These are phyloP conservation scores for Sporothrix sp. DNA, from an alignment of 2,329 filamentous ascomycete species.

Conservation along the genomic window DNA sequence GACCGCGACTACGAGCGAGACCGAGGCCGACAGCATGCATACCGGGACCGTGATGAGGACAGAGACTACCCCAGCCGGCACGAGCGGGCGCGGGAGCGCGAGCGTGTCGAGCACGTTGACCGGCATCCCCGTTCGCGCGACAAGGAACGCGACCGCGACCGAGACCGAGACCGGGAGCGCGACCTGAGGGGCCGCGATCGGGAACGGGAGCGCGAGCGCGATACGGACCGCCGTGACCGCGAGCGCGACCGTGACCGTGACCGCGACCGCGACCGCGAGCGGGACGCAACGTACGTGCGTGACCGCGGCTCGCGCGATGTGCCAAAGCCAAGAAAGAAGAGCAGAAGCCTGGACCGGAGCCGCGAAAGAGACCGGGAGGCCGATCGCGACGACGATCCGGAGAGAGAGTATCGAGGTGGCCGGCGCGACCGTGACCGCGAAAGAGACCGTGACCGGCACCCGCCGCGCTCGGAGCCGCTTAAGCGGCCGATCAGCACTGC, in stretches of 20 bases:
- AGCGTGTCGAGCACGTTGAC: not conserved
- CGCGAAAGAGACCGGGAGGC: slow-evolving; percentile 20
- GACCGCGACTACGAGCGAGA: slow-evolving; percentile 4
- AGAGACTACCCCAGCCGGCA: slow-evolving; percentile 20
- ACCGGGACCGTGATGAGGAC: slow-evolving; percentile 10
- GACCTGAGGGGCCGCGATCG: slow-evolving; percentile 26
- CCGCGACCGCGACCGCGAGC: slow-evolving; percentile 21
- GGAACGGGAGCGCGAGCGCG: slow-evolving; percentile 19
- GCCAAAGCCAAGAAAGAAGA: slow-evolving; percentile 24
- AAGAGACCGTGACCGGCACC: slow-evolving; percentile 26
- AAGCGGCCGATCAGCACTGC: slow-evolving; percentile 42
- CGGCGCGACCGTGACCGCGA: slow-evolving; percentile 19
- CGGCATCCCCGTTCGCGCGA: not conserved
- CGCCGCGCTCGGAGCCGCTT: slow-evolving; percentile 31
- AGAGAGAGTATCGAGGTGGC: slow-evolving; percentile 7
- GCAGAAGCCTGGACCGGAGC: slow-evolving; percentile 11
- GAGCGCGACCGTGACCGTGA: not conserved
- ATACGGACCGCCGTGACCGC: not conserved
- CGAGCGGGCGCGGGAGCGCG: slow-evolving; percentile 25
- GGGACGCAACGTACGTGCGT: slow-evolving; percentile 5
- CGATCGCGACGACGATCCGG: slow-evolving; percentile 5
- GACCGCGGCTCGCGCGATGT: slow-evolving; percentile 23
- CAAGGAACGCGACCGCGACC: slow-evolving; percentile 10
- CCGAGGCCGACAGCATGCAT: slow-evolving; percentile 9
- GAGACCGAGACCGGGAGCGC: slow-evolving; percentile 25